Conservation (phyloP, 78 protist genomes). For the Trichosphaerium sp. region DNA sequence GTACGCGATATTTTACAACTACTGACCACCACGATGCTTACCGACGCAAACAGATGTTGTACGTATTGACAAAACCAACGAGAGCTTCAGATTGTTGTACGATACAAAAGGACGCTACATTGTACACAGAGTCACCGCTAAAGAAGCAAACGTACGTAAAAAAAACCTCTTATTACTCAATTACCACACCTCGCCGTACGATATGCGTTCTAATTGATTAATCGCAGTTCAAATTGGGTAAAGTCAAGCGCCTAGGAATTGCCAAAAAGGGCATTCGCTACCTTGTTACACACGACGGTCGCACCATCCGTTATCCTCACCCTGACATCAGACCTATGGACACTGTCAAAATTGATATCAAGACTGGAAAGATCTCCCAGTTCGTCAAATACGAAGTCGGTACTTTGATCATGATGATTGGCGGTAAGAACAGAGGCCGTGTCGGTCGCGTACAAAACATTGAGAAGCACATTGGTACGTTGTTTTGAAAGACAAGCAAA, state of each 20-base stretch:
- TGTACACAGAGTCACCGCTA: slow-evolving; percentile 79
- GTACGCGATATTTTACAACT: not conserved
- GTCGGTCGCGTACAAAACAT: slow-evolving; percentile 80
- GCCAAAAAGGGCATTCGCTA: slow-evolving; percentile 84
- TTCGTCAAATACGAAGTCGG: slow-evolving; percentile 63
- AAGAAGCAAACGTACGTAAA: slow-evolving; percentile 66
- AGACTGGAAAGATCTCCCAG: slow-evolving; percentile 50
- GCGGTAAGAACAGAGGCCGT: slow-evolving; percentile 98
- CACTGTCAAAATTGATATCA: slow-evolving; percentile 83
- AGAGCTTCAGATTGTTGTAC: slow-evolving; percentile 96
- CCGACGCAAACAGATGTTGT: slow-evolving; percentile 74
- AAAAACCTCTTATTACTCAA: not conserved
- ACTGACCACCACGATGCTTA: not conserved
- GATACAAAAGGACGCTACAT: slow-evolving; percentile 98
- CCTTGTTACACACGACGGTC: slow-evolving; percentile 96
- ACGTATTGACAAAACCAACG: slow-evolving; percentile 85
- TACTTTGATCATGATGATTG: slow-evolving; percentile 84
- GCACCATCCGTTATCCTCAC: slow-evolving; percentile 98
- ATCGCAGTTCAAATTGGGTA: slow-evolving; percentile 78
- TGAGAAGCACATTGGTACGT: slow-evolving; percentile 94
- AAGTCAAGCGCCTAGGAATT: slow-evolving; percentile 47
- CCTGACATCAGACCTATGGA: slow-evolving; percentile 82
- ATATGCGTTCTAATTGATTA: not conserved
- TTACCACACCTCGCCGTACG: not conserved
- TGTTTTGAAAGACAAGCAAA: no score